phyloP scores from a whole-genome alignment of 106 monocot genomes.

The Narthecium ossifragum region DNA sequence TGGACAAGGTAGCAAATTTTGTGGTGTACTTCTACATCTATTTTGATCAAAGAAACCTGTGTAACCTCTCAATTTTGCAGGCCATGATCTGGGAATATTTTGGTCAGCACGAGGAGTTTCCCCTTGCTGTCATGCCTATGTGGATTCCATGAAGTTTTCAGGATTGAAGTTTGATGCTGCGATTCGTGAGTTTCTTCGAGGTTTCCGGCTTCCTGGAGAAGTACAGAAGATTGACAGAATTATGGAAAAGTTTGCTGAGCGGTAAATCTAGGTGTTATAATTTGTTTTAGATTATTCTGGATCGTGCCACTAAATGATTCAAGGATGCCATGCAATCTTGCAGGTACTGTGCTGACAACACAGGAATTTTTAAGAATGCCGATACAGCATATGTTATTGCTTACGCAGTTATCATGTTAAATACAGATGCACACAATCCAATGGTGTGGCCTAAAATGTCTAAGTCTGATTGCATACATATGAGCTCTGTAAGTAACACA shows the following conservation, averaged over 20 bases:
- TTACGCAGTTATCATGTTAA: constrained; percentile 96
- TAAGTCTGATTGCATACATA: constrained; percentile 80
- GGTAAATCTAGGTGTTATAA: no score
- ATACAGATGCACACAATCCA: constrained; percentile 97
- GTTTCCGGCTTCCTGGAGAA: constrained; percentile 96
- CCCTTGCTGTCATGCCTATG: constrained; percentile 97
- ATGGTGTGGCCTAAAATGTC: constrained; percentile 99
- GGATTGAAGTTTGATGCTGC: constrained; percentile 91
- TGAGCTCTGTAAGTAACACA: constrained; percentile 63
- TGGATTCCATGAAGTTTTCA: constrained; percentile 95
- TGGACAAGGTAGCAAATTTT: constrained; percentile 78
- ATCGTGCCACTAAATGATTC: background rate
- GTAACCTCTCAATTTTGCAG: constrained; percentile 34
- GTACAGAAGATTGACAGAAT: constrained; percentile 98
- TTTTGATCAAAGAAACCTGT: background rate
- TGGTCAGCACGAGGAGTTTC: constrained; percentile 95
- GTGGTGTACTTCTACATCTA: no score
- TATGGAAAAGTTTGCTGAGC: constrained; percentile 99
- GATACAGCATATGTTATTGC: constrained; percentile 96
- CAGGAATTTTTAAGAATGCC: constrained; percentile 84
- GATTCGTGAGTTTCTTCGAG: constrained; percentile 89
- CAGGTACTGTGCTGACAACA: constrained; percentile 97
- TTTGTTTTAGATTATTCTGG: background rate
- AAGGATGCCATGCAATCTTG: constrained; percentile 20
- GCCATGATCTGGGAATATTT: constrained; percentile 94